Evolutionary conservation across 306 rosid species (phyloP), one percentile per base, ranked within the genome.

Genomic region (Gleditsia sinensis): DNA sequence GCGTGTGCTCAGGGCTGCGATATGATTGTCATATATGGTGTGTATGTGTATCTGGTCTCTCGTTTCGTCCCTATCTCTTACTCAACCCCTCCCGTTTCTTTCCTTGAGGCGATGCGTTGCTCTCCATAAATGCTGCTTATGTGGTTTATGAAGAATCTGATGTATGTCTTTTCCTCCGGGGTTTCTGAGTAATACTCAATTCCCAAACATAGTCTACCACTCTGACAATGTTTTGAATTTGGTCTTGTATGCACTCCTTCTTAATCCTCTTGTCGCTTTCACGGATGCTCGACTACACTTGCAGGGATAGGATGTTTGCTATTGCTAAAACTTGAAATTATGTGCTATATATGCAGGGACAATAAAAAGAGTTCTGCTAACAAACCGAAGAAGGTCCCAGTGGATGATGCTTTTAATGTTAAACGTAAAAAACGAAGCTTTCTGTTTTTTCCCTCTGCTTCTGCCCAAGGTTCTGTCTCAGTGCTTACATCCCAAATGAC

Each of bases 401-500:
- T 14, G 23, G 28, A 73, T 21, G 76, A 43, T 58, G 62, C 28
- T 70, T 33, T 51, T 34, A 20, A 49, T 61, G 56, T 37, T 11
- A 73, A 72, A 30, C 69, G 39, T 50, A 77, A 30, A 32, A 74
- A 40, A 66, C 62, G 20, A 65, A 45, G 59, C 34, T 34, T 48
- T 59, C 48, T 75, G 11, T 34, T 83, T 27, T 61, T 86, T 50
- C 79, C 3, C 45, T 21, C 80, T 65, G 66, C 81, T 80, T 83
- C 88, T 19, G 71, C 82, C 5, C 85, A 80, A 74, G 94, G 98
- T 87, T 76, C 21, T 24, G n/a, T 75, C 45, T n/a, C 7, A 69
- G 51, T 69, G 9, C 33, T 89, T 85, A 72, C 69, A 40, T 48
- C 21, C 27, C 50, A 55, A 70, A 32, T 71, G 42, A 19, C 3